Base-by-base conservation (phyloP, 2,329 filamentous ascomycete species). In the Cercospora janseana region DNA sequence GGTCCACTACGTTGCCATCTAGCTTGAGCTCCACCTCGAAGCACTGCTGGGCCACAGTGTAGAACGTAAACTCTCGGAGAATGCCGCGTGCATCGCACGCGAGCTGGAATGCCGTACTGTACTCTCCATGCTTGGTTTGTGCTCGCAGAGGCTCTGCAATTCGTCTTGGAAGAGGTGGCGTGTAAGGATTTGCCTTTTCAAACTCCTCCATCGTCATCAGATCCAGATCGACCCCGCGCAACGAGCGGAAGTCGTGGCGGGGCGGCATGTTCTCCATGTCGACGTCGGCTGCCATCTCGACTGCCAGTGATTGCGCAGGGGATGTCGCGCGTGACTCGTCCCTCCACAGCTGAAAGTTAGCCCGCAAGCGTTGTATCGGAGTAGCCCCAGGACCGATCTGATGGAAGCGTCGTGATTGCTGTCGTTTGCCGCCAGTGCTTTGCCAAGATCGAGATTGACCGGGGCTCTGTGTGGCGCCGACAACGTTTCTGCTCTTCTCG, bases 161-260 rank as follows among this genome's bases (percentile, higher is more conserved):
- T 6, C 46, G 28, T 27, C 49, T 53, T 13, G 38, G 32, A 26
- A 44, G 52, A 13, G 58, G 58, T 24, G 57, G 57, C 15, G 45
- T 46, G 31, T 52, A 59, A 2, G 59, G 58, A 38, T 61, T 46
- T 5, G 55, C 53, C n/a, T 38, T 45, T 32, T 61, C 57, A 43
- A 54, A 62, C 21, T 56, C 54, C 8, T 46, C 57, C 34, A 63
- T 55, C 3, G 46, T 31, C 46, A 58, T 48, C 27, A 61, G 49
- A n/a, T 53, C 47, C 40, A 43, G 10, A 13, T 29, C 35, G 5
- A 28, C 37, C 12, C 23, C 38, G 21, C 16, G 16, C 32, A 43
- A 48, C 13, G 40, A 15, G 38, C 31, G 18, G 21, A 52, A 40
- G 38, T 24, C 31, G 29, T 52, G 45, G 18, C 16, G 27, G 13